Evolutionary conservation across 1,284 basidiomycete genomes (phyloP).

Genomic region (Limonomyces culmigenus): DNA sequence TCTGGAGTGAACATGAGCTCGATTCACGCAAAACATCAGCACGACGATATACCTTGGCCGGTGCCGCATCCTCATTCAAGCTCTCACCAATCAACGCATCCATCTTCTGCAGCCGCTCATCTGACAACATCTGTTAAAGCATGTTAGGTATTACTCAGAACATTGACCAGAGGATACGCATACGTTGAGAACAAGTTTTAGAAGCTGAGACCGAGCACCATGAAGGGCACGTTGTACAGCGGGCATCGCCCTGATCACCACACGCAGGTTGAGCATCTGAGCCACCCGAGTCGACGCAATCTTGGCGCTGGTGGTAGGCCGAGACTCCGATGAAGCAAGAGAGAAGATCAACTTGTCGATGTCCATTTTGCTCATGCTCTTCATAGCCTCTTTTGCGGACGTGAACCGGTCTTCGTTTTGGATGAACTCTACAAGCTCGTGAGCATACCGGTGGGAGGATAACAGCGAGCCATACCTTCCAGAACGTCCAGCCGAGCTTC

Average conservation of each 20-base stretch:
- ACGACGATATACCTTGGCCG: slow-evolving; percentile 47
- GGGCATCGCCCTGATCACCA: slow-evolving; percentile 49
- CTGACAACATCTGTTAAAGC: slow-evolving; percentile 43
- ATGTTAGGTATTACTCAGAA: neutral
- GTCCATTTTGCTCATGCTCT: slow-evolving; percentile 62
- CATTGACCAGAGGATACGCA: slow-evolving; percentile 6
- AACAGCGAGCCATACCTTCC: slow-evolving; percentile 31
- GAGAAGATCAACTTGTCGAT: slow-evolving; percentile 75
- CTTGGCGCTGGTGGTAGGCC: slow-evolving; percentile 29
- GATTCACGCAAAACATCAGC: too few relatives aligned
- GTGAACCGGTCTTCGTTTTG: slow-evolving; percentile 61
- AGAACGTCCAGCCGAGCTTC: slow-evolving; percentile 74
- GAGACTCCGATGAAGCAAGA: slow-evolving; percentile 36
- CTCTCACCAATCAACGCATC: slow-evolving; percentile 36
- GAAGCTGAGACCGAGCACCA: slow-evolving; percentile 38
- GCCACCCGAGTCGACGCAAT: slow-evolving; percentile 52
- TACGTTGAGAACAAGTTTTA: slow-evolving; percentile 47
- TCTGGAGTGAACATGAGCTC: slow-evolving; percentile 27
- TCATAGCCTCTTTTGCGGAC: slow-evolving; percentile 52
- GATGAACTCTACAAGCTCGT: slow-evolving; percentile 41
- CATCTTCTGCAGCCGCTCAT: slow-evolving; percentile 50
- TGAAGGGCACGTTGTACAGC: slow-evolving; percentile 40
- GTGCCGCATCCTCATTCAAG: slow-evolving; percentile 55
- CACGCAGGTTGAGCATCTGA: slow-evolving; percentile 64
- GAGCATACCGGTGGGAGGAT: slow-evolving; percentile 13